These are phyloP conservation scores for Saururus chinensis DNA, from an alignment of 164 flowering plant species.

Conservation along the genomic window DNA sequence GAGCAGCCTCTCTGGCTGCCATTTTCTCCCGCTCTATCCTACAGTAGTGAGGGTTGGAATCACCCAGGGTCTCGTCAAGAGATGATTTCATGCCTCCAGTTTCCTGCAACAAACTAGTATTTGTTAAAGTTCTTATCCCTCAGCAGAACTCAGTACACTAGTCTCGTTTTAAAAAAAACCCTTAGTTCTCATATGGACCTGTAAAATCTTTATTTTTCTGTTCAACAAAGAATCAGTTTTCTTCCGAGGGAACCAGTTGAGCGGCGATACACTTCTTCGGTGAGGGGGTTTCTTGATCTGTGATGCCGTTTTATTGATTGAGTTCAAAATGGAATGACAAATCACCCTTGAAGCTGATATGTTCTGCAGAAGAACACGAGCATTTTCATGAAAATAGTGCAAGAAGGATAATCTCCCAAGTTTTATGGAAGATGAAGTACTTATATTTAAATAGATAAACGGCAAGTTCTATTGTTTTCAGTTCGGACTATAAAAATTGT, in stretches of 20 bases:
- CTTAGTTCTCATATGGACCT: constrained; percentile 32
- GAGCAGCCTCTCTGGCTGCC: constrained; percentile 80
- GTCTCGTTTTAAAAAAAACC: neutral
- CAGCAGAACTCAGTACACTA: neutral
- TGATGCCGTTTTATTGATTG: constrained; percentile 50
- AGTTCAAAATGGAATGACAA: constrained; percentile 30
- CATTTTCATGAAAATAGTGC: neutral
- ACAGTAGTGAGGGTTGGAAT: constrained; percentile 79
- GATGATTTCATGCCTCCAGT: constrained; percentile 78
- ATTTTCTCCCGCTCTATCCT: constrained; percentile 78
- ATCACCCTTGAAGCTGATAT: constrained; percentile 31
- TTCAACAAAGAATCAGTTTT: constrained; percentile 76
- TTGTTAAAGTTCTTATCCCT: neutral
- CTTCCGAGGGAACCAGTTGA: constrained; percentile 85
- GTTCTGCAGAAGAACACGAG: constrained; percentile 26
- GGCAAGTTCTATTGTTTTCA: no score
- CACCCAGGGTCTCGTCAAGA: constrained; percentile 84
- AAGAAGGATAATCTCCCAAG: no score
- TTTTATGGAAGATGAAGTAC: no score
- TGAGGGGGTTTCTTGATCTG: constrained; percentile 70
- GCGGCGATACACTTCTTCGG: constrained; percentile 55
- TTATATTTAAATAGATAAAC: no score
- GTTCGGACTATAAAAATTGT: no score
- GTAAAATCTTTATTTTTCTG: constrained; percentile 72
- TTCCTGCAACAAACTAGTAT: constrained; percentile 38